Percentiles rank a stretch among this genome's conserved stretches.
Evolutionary conservation across 306 rosid genomes (phyloP).

Genomic region (Luffa aegyptiaca): DNA sequence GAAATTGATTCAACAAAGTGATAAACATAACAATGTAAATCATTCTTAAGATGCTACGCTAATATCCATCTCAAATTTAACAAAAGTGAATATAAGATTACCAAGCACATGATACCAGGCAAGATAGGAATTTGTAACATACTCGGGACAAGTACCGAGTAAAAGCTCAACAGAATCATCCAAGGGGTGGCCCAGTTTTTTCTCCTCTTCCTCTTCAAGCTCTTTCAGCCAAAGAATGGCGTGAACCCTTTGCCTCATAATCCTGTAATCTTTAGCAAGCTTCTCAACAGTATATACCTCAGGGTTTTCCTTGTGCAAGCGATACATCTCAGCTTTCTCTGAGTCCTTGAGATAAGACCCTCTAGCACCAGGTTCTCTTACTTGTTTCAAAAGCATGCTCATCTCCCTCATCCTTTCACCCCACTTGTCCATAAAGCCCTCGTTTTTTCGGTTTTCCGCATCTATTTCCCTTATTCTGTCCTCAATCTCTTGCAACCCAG

Average conservation of each 20-base stretch:
- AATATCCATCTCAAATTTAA: neutral
- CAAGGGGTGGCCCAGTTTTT: constrained; percentile 65
- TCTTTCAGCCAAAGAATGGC: constrained; percentile 95
- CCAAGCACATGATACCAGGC: neutral
- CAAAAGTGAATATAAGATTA: neutral
- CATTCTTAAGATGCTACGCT: neutral
- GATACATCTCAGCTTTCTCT: constrained; percentile 76
- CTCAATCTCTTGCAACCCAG: constrained; percentile 45
- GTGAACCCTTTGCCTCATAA: constrained; percentile 96
- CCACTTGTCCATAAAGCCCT: constrained; percentile 53
- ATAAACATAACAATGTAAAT: neutral
- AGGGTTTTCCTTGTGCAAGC: constrained; percentile 62
- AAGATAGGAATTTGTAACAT: constrained; percentile 13
- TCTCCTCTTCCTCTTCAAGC: constrained; percentile 74
- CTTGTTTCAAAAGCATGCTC: constrained; percentile 46
- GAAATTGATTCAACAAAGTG: neutral
- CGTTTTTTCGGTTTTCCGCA: constrained; percentile 35
- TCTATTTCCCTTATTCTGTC: constrained; percentile 42
- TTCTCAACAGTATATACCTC: constrained; percentile 64
- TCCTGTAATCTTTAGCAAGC: constrained; percentile 77
- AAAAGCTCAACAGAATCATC: constrained; percentile 84
- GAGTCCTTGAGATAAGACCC: constrained; percentile 85
- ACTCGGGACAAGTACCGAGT: constrained; percentile 83
- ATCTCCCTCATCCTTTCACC: constrained; percentile 37
- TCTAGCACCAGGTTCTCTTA: constrained; percentile 75